Conservation (phyloP, 1,139 yeast genomes). For the Pichia sp. region DNA sequence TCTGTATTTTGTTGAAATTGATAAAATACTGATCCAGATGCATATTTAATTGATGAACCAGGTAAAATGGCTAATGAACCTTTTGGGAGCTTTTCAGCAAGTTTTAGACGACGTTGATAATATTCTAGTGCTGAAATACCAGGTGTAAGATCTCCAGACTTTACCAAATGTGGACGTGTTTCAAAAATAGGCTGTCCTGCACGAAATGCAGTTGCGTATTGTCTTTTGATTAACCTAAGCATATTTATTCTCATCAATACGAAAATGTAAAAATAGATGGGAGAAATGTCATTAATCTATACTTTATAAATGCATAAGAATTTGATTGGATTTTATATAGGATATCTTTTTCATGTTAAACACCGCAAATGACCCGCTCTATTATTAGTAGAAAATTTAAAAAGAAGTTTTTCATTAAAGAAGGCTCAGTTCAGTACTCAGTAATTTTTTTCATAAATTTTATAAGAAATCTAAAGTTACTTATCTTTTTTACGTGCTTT, state of each 20-base stretch:
- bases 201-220: constrained; percentile 8
- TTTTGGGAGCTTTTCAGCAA: constrained; percentile 54
- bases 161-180: constrained; percentile 71
- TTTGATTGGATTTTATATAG: no score
- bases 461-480: no score
- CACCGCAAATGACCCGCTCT: no score
- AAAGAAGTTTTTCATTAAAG: no score
- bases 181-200: constrained; percentile 86
- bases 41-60: constrained; percentile 66
- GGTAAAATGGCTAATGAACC: constrained; percentile 67
- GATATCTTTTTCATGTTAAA: no score
- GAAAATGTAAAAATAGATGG: no score
- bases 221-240: constrained; percentile 2
- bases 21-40: constrained; percentile 86
- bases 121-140: constrained; percentile 84
- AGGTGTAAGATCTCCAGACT: constrained; percentile 77
- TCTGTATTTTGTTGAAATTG: constrained; percentile 91
- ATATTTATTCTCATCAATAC: neutral
- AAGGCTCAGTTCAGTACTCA: neutral
- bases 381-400: no score
- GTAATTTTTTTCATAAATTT: no score
- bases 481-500: neutral
- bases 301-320: no score
- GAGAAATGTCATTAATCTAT: no score
- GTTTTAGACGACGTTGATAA: constrained; percentile 54